Evolutionary conservation across 495 filamentous ascomycete species (phyloP).

Genomic region (Hypoxylon lenormandii): DNA sequence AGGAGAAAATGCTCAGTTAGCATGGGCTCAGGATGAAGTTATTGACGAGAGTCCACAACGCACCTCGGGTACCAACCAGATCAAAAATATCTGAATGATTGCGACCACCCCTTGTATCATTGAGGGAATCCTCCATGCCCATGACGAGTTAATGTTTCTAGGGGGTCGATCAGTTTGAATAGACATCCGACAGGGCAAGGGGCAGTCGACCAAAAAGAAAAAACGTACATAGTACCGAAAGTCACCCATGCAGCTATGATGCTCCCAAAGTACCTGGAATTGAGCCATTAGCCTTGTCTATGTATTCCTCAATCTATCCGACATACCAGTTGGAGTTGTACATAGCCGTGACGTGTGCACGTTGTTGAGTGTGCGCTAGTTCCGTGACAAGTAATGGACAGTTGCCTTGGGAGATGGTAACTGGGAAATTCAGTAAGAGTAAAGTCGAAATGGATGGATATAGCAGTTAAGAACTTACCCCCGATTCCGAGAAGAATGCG

Average conservation of each 20-base stretch:
- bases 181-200: too few relatives aligned
- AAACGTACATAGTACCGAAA: conserved; percentile 17
- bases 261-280: conserved; percentile 9
- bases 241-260: conserved; percentile 49
- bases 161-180: too few relatives aligned
- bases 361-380: conserved; percentile 51
- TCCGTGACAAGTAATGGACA: conserved; percentile 51
- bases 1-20: too few relatives aligned
- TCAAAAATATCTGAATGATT: conserved; percentile 49
- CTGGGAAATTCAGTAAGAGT: too few relatives aligned
- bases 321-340: too few relatives aligned
- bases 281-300: too few relatives aligned
- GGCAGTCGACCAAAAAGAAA: too few relatives aligned
- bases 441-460: too few relatives aligned
- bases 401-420: too few relatives aligned
- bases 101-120: conserved; percentile 55
- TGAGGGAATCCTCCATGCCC: conserved; percentile 58
- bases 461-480: conserved; percentile 17
- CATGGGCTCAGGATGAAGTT: too few relatives aligned
- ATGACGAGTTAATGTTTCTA: conserved; percentile 14
- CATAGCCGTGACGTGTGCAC: conserved; percentile 10
- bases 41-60: too few relatives aligned
- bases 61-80: conserved; percentile 58
- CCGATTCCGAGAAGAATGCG: conserved; percentile 51
- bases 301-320: too few relatives aligned